Percentiles rank a stretch among this genome's conserved stretches.
phyloP scores from a whole-genome alignment of 495 filamentous ascomycete genomes.

The Annulohypoxylon moriforme region DNA sequence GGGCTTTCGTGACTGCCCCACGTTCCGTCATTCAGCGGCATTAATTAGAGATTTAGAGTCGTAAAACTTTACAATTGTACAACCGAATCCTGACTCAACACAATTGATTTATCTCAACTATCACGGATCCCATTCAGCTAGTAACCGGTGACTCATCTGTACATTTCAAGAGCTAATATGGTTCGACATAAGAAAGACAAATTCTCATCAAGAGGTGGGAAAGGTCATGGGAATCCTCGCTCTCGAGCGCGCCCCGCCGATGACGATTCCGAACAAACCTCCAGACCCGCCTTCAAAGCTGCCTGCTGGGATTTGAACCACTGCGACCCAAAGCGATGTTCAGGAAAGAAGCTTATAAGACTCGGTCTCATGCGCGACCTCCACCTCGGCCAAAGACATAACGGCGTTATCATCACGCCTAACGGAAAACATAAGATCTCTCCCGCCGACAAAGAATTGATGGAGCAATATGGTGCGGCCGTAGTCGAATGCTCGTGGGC shows the following conservation, averaged over 20 bases:
- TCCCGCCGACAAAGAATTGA: conserved; percentile 79
- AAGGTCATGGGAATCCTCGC: conserved; percentile 64
- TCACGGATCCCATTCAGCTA: neutral
- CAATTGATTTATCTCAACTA: neutral
- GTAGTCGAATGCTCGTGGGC: conserved; percentile 99
- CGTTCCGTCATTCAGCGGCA: conserved; percentile 26
- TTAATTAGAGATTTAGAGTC: conserved; percentile 17
- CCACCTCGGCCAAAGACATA: conserved; percentile 87
- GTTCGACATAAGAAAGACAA: conserved; percentile 95
- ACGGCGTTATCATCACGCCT: conserved; percentile 91
- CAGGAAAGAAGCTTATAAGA: conserved; percentile 91
- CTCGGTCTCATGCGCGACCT: conserved; percentile 94
- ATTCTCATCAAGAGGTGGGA: conserved; percentile 73
- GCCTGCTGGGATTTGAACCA: conserved; percentile 98
- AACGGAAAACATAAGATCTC: conserved; percentile 89
- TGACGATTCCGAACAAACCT: conserved; percentile 54
- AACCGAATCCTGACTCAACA: neutral
- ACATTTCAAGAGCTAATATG: conserved; percentile 62
- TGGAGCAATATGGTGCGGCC: conserved; percentile 90
- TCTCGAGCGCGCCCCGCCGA: conserved; percentile 46
- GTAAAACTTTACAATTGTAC: neutral
- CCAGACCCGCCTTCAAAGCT: conserved; percentile 82
- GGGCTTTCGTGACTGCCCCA: conserved; percentile 23
- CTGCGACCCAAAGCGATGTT: conserved; percentile 97
- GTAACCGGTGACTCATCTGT: too few relatives aligned